A percentile compares a stretch with the other conserved stretches of the same genome.
Conservation (phyloP, 2,329 filamentous ascomycete genomes). For the Xylaria multiplex region DNA sequence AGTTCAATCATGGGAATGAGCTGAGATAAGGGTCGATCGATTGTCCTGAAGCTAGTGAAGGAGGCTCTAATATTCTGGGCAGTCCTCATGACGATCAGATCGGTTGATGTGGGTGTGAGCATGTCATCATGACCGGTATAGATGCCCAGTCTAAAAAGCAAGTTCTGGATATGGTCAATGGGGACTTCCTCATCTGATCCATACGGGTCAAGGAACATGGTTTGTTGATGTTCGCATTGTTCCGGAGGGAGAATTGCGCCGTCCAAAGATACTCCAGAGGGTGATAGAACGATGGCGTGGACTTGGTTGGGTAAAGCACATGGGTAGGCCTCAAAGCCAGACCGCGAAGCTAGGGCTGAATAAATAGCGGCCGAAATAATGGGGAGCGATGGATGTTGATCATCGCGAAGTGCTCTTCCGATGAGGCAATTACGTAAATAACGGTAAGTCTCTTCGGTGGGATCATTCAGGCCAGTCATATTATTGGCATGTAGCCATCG, state of each 20-base stretch:
- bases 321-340: constrained; percentile 80
- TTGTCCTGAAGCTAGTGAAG: constrained; percentile 60
- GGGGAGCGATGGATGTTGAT: constrained; percentile 81
- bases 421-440: constrained; percentile 89
- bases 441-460: constrained; percentile 72
- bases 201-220: constrained; percentile 89
- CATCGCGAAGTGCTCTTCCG: constrained; percentile 78
- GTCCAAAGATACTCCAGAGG: constrained; percentile 69
- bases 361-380: constrained; percentile 89
- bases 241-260: constrained; percentile 53
- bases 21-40: constrained; percentile 52
- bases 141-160: constrained; percentile 64
- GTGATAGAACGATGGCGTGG: constrained; percentile 78
- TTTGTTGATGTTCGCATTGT: constrained; percentile 55
- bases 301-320: constrained; percentile 88
- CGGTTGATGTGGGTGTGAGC: constrained; percentile 70
- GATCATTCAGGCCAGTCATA: constrained; percentile 75
- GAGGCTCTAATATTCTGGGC: constrained; percentile 84
- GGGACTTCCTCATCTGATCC: constrained; percentile 74
- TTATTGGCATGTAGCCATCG: constrained; percentile 74
- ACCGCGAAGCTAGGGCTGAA: constrained; percentile 77
- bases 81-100: constrained; percentile 77
- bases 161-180: constrained; percentile 64
- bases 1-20: constrained; percentile 52
- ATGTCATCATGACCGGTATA: constrained; percentile 59